Percentiles rank a stretch among this genome's conserved stretches.
Conservation (phyloP, 108 stramenopile genomes). For the Nannochloropsis salina region DNA sequence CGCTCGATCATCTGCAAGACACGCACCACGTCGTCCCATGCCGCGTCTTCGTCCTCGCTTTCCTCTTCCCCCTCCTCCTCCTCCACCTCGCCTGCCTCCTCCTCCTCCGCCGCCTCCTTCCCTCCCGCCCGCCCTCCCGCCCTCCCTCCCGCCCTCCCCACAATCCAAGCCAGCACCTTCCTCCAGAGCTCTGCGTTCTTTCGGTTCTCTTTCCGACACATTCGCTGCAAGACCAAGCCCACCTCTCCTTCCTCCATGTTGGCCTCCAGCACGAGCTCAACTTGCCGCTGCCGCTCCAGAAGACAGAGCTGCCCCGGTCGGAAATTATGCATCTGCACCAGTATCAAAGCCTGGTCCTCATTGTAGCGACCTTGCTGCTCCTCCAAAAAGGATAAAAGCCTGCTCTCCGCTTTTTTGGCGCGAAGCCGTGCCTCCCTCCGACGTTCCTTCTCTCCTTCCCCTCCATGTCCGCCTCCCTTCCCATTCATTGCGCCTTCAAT, state of each 20-base stretch:
- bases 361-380: slow-evolving; percentile 47
- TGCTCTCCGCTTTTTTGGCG: background rate
- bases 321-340: slow-evolving; percentile 50
- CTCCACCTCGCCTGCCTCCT: background rate
- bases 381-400: slow-evolving; percentile 40
- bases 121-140: background rate
- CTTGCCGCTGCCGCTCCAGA: slow-evolving; percentile 45
- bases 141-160: slow-evolving; percentile 26
- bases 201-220: slow-evolving; percentile 45
- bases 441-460: background rate
- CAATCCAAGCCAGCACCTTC: slow-evolving; percentile 44
- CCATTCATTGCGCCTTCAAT: background rate
- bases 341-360: slow-evolving; percentile 49
- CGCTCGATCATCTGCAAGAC: background rate
- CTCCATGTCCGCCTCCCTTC: background rate
- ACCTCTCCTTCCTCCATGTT: slow-evolving; percentile 45
- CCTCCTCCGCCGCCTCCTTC: background rate
- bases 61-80: background rate
- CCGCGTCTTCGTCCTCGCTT: slow-evolving; percentile 17
- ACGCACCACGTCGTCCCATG: slow-evolving; percentile 18
- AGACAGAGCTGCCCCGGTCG: slow-evolving; percentile 47
- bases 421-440: background rate
- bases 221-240: slow-evolving; percentile 35
- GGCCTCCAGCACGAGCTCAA: slow-evolving; percentile 46
- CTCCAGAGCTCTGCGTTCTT: slow-evolving; percentile 49